phyloP scores from a whole-genome alignment of 805 yeast species.

The Ogataea pignaliae region DNA sequence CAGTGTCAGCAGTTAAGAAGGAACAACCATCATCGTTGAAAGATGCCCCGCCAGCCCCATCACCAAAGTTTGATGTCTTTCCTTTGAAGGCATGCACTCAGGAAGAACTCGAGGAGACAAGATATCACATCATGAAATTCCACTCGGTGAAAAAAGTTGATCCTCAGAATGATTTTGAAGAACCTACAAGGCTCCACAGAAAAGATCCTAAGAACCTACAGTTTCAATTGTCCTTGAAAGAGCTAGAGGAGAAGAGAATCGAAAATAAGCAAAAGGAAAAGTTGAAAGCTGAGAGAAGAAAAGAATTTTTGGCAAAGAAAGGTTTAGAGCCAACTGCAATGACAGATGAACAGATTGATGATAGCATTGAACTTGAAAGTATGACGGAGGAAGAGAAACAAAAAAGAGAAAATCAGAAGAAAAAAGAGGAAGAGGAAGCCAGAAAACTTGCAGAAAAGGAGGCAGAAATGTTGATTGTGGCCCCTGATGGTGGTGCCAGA shows the following conservation, averaged over 20 bases:
- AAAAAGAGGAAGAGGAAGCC: constrained; percentile 20
- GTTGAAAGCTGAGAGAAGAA: constrained; percentile 37
- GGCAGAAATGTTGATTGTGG: constrained; percentile 62
- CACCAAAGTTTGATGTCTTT: constrained; percentile 36
- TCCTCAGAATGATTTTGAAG: constrained; percentile 64
- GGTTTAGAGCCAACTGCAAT: constrained; percentile 15
- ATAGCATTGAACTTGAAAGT: constrained; percentile 25
- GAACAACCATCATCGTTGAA: background rate
- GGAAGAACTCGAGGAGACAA: constrained; percentile 65
- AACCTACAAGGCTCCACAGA: constrained; percentile 84
- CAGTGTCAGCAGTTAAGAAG: background rate
- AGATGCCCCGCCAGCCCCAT: background rate
- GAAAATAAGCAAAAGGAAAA: constrained; percentile 41
- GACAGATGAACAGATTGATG: constrained; percentile 25
- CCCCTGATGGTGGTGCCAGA: constrained; percentile 90
- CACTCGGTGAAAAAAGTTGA: constrained; percentile 70
- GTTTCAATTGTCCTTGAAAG: constrained; percentile 75
- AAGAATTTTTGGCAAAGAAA: constrained; percentile 24
- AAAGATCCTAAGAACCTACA: constrained; percentile 92
- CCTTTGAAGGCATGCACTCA: constrained; percentile 68
- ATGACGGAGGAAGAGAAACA: constrained; percentile 40
- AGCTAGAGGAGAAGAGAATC: constrained; percentile 58
- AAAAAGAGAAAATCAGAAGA: constrained; percentile 21
- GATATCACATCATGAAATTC: constrained; percentile 79
- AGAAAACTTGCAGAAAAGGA: constrained; percentile 36